Percentiles rank a stretch among this genome's conserved stretches.
These are phyloP conservation scores for Scheffersomyces lignicola DNA, from an alignment of 1,139 yeast genomes.

Conservation along the genomic window DNA sequence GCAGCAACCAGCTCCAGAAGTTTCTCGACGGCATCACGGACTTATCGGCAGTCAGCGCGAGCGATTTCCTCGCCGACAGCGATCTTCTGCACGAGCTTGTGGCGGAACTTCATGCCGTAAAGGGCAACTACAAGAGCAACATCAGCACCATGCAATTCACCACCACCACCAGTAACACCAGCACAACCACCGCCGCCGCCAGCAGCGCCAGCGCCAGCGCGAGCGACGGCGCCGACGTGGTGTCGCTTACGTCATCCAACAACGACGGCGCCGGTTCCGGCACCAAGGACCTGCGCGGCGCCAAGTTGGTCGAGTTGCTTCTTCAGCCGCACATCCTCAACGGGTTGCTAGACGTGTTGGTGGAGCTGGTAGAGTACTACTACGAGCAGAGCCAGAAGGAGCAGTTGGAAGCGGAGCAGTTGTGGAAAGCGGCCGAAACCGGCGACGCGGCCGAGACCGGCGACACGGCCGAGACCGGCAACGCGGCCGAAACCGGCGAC, in stretches of 20 bases:
- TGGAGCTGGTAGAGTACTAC: constrained; percentile 40
- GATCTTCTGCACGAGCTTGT: constrained; percentile 40
- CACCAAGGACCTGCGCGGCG: constrained; percentile 39
- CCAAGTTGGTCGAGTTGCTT: constrained; percentile 42
- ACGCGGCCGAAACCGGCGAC: constrained; percentile 3
- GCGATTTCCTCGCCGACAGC: constrained; percentile 36
- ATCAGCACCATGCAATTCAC: constrained; percentile 31
- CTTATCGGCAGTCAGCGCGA: constrained; percentile 31
- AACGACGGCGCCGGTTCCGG: constrained; percentile 24
- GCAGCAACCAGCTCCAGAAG: constrained; percentile 43
- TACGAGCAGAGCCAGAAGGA: constrained; percentile 29
- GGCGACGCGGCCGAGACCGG: constrained; percentile 7
- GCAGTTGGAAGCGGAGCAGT: constrained; percentile 17
- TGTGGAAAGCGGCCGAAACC: constrained; percentile 10
- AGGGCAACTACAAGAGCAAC: constrained; percentile 33
- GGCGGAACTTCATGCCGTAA: constrained; percentile 42
- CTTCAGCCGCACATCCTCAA: constrained; percentile 47
- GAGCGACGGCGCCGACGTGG: constrained; percentile 31
- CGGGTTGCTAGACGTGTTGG: constrained; percentile 40
- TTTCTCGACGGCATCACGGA: constrained; percentile 42
- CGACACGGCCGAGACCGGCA: constrained; percentile 6
- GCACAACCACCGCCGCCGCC: neutral
- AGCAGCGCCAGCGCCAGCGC: constrained; percentile 7
- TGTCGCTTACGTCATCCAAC: constrained; percentile 41
- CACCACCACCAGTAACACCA: constrained; percentile 22